Evolutionary conservation across 164 flowering plant genomes (phyloP).

Genomic region (Piper longum): DNA sequence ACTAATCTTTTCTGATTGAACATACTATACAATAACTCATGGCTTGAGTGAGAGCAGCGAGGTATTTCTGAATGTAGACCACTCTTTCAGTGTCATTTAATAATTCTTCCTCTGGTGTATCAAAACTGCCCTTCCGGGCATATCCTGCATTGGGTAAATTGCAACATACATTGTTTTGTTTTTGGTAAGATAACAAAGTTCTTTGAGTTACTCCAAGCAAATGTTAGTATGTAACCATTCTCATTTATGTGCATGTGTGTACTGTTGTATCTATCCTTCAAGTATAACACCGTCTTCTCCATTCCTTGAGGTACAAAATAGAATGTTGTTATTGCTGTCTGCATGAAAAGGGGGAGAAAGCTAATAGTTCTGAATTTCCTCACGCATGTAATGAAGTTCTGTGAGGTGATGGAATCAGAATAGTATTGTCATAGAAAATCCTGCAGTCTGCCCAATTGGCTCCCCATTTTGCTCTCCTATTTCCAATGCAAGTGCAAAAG

Average conservation of each 20-base stretch:
- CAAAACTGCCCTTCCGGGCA: background rate
- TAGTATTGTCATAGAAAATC: background rate
- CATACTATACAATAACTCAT: background rate
- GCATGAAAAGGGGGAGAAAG: background rate
- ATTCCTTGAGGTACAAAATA: slow-evolving; percentile 9
- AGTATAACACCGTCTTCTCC: slow-evolving; percentile 5
- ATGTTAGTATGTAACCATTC: background rate
- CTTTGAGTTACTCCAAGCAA: background rate
- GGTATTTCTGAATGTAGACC: slow-evolving; percentile 1
- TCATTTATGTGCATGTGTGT: slow-evolving; percentile 7
- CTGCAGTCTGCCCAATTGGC: slow-evolving; percentile 8
- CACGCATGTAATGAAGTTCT: background rate
- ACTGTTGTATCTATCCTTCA: slow-evolving; percentile 9
- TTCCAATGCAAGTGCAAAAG: background rate
- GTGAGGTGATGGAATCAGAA: background rate
- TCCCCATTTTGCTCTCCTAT: slow-evolving; percentile 2
- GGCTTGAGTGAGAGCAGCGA: background rate
- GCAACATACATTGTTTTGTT: too few species aligned
- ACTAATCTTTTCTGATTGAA: background rate
- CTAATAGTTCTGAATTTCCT: background rate
- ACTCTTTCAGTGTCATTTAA: slow-evolving; percentile 4
- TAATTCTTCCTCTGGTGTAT: background rate
- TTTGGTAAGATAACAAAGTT: background rate
- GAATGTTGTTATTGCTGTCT: slow-evolving; percentile 6
- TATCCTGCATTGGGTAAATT: background rate